A percentile compares a stretch with the other conserved stretches of the same genome.
These are phyloP conservation scores for Debaryomyces prosopidis DNA, from an alignment of 805 yeast genomes.

Conservation along the genomic window DNA sequence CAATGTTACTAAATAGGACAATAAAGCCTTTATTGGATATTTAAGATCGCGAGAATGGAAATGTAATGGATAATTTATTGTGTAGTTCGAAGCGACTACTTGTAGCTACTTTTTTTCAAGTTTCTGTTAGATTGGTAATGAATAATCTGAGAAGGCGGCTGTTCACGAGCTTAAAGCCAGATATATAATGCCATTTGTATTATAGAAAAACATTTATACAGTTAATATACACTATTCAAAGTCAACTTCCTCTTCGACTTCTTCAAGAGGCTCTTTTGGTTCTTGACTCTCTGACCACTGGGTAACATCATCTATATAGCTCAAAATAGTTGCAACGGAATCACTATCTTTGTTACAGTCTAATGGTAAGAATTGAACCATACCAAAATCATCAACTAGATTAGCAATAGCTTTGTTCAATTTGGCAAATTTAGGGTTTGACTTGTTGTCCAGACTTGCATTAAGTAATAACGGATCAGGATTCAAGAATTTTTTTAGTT, in stretches of 20 bases:
- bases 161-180: too few species aligned
- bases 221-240: neutral
- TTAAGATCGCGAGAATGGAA: too few species aligned
- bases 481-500: slow-evolving; percentile 78
- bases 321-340: slow-evolving; percentile 76
- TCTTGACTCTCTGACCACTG: slow-evolving; percentile 98
- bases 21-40: too few species aligned
- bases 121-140: too few species aligned
- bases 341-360: slow-evolving; percentile 70
- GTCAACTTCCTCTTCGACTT: slow-evolving; percentile 61
- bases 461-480: slow-evolving; percentile 85
- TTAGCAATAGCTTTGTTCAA: slow-evolving; percentile 83
- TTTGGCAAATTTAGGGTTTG: slow-evolving; percentile 60
- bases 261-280: slow-evolving; percentile 93
- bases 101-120: too few species aligned
- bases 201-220: neutral
- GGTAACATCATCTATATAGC: slow-evolving; percentile 94
- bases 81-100: too few species aligned
- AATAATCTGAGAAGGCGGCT: too few species aligned
- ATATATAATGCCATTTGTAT: neutral
- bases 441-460: slow-evolving; percentile 46
- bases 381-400: slow-evolving; percentile 94
- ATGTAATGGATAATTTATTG: too few species aligned
- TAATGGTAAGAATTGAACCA: slow-evolving; percentile 95
- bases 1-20: too few species aligned